Percentiles rank a stretch among this genome's conserved stretches.
phyloP scores from a whole-genome alignment of 768 basidiomycete species.

The Sarcodon aspratus region DNA sequence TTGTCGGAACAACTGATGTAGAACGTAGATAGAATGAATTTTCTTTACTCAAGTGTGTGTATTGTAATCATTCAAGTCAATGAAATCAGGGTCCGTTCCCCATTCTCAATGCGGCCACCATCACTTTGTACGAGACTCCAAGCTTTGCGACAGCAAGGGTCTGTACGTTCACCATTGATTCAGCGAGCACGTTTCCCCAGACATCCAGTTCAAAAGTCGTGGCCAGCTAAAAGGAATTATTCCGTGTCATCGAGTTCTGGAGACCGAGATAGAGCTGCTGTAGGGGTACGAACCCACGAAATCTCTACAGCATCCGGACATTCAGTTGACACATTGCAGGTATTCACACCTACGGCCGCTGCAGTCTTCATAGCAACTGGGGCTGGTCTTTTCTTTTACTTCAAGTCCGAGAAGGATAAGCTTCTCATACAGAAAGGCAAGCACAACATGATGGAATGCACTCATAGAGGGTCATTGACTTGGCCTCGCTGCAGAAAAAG shows the following conservation, averaged over 20 bases:
- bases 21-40: neutral
- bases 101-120: too few relatives aligned
- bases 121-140: too few relatives aligned
- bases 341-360: constrained; percentile 85
- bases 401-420: constrained; percentile 75
- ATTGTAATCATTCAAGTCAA: neutral
- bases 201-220: too few relatives aligned
- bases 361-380: constrained; percentile 79
- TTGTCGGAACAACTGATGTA: neutral
- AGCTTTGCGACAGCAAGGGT: too few relatives aligned
- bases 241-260: constrained; percentile 10
- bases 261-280: constrained; percentile 20
- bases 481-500: constrained; percentile 42
- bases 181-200: too few relatives aligned
- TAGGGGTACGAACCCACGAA: constrained; percentile 18
- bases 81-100: too few relatives aligned
- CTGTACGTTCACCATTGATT: too few relatives aligned
- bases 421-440: constrained; percentile 67
- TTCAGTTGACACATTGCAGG: constrained; percentile 30
- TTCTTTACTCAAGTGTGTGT: neutral
- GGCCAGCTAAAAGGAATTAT: neutral
- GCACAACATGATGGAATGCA: neutral
- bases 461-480: neutral
- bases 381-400: constrained; percentile 76
- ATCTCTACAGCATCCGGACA: neutral